Base-by-base conservation (phyloP, 2,329 filamentous ascomycete species). In the Cadophora malorum region DNA sequence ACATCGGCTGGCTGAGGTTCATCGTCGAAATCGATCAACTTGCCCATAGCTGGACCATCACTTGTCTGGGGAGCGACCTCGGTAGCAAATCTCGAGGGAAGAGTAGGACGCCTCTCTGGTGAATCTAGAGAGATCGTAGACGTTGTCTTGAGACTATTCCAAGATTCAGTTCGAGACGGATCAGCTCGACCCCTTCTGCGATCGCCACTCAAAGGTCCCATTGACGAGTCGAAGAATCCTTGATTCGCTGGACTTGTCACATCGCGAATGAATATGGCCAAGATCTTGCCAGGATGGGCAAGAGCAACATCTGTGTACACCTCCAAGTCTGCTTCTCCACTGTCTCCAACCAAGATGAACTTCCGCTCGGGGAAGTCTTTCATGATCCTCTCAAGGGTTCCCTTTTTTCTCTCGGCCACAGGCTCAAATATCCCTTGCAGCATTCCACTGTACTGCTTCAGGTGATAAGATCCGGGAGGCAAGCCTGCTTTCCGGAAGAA, bases 381-480 rank as follows among this genome's bases (percentile, higher is more conserved):
- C 76, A 98, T 84, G 31, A 99, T 91, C 74, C 90, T 90, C 71
- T 96, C 93, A 1, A 99, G 83, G 0, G 93, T 94, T 0, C 91
- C 89, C 79, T 94, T 95, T 82, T 99, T 99, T 67, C 95, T 85
- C 79, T 99, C 96, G 0, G 95, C 94, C 0, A 97, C 96, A 10
- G 96, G 96, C 79, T 99, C 96, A 74, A 99, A 98, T 50, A 99
- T 97, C 0, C 96, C 96, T 79, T 98, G 95, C 16, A 99, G 84
- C 93, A 98, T 97, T 59, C 96, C 96, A 69, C 89, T 93, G 79
- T 99, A 99, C 72, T 97, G 93, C 79, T 99, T 99, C 72, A 99
- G 80, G 77, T 99, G 96, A 72, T 98, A 92, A 0, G 95, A 97
- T 0, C 96, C 96, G 0, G 87, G 87, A 0, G 96, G 96, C 0